Percentiles rank a stretch among this genome's conserved stretches.
Evolutionary conservation across 2,329 filamentous ascomycete species (phyloP).

Genomic region (Colletotrichum tamarilloi): DNA sequence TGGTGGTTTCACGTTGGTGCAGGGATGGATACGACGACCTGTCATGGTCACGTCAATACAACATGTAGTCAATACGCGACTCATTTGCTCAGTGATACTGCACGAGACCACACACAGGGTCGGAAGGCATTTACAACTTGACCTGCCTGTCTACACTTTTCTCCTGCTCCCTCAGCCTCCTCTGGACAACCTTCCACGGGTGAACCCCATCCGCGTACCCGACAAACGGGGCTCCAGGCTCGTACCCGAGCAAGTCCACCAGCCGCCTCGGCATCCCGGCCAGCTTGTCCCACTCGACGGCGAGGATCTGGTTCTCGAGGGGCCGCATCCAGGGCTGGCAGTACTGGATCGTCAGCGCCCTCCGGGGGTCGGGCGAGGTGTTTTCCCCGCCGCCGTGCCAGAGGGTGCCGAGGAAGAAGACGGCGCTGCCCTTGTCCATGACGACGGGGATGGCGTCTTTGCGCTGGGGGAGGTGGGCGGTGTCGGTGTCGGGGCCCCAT

Average conservation of each 20-base stretch:
- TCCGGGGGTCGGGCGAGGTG: slow-evolving; percentile 41
- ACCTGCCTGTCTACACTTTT: not conserved
- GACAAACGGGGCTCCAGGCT: slow-evolving; percentile 39
- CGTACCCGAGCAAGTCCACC: slow-evolving; percentile 42
- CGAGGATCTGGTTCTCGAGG: slow-evolving; percentile 50
- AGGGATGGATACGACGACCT: not conserved
- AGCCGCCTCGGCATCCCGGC: slow-evolving; percentile 37
- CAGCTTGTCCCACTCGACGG: slow-evolving; percentile 44
- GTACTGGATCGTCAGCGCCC: slow-evolving; percentile 52
- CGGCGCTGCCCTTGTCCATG: slow-evolving; percentile 49
- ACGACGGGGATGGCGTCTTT: slow-evolving; percentile 46
- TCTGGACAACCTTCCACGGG: slow-evolving; percentile 35
- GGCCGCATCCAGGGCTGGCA: slow-evolving; percentile 53
- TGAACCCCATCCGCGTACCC: slow-evolving; percentile 40
- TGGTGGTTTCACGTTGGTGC: not conserved
- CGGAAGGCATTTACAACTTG: not conserved
- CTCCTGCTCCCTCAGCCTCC: slow-evolving; percentile 33
- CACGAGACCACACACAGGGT: not conserved
- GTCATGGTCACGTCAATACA: not conserved
- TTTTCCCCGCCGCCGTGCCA: slow-evolving; percentile 53
- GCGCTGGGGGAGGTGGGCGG: slow-evolving; percentile 32
- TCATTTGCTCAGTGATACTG: not conserved
- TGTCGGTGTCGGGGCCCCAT: slow-evolving; percentile 43
- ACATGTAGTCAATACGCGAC: not conserved
- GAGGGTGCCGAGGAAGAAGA: slow-evolving; percentile 48